Conservation (phyloP, 805 yeast species). For the Phaffomyces thermotolerans region DNA sequence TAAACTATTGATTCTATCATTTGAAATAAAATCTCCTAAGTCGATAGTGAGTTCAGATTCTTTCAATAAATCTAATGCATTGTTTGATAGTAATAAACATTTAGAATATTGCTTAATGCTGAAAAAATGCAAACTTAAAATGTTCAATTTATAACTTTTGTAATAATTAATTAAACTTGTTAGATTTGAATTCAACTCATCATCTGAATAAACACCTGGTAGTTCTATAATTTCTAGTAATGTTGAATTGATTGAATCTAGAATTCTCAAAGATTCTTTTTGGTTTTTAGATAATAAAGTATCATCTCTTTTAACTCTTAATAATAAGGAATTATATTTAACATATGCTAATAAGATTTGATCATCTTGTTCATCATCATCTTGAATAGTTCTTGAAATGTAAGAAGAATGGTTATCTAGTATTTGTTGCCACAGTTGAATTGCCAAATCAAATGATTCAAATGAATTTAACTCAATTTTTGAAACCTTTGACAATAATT, state of each 20-base stretch:
- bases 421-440: slow-evolving; percentile 65
- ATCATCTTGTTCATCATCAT: slow-evolving; percentile 54
- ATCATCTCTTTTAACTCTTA: slow-evolving; percentile 68
- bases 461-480: slow-evolving; percentile 26
- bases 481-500: slow-evolving; percentile 39
- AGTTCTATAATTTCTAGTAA: slow-evolving; percentile 60
- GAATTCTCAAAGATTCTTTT: slow-evolving; percentile 30
- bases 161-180: slow-evolving; percentile 42
- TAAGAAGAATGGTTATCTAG: slow-evolving; percentile 51
- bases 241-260: slow-evolving; percentile 40
- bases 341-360: slow-evolving; percentile 73
- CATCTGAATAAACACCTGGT: slow-evolving; percentile 91
- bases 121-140: slow-evolving; percentile 40
- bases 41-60: slow-evolving; percentile 11
- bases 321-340: slow-evolving; percentile 56
- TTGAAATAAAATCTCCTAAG: slow-evolving; percentile 27
- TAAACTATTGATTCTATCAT: slow-evolving; percentile 26
- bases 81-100: slow-evolving; percentile 38
- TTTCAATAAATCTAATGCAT: slow-evolving; percentile 23
- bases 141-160: slow-evolving; percentile 33
- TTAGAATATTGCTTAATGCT: slow-evolving; percentile 35
- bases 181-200: slow-evolving; percentile 51
- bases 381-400: slow-evolving; percentile 43
- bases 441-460: slow-evolving; percentile 47
- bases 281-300: slow-evolving; percentile 20